phyloP scores from a whole-genome alignment of 2,329 filamentous ascomycete genomes.

The Lomentospora prolificans region DNA sequence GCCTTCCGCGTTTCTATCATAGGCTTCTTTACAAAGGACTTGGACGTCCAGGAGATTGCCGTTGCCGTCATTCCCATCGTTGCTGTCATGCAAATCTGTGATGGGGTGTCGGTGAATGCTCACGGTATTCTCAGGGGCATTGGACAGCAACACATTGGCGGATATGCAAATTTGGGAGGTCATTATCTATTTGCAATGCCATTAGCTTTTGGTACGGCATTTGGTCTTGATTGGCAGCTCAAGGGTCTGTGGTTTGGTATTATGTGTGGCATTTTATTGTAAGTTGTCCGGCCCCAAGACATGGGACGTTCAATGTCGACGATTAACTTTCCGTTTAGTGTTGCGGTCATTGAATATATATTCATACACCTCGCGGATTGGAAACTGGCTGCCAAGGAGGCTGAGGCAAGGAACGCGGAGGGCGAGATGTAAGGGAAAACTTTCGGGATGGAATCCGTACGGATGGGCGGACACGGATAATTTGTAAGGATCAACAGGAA shows the following conservation, averaged over 20 bases:
- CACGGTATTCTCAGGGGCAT: conserved; percentile 81
- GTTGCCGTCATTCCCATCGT: conserved; percentile 66
- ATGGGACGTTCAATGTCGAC: background rate
- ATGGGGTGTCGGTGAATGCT: conserved; percentile 67
- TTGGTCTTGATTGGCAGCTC: conserved; percentile 67
- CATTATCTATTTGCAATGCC: conserved; percentile 86
- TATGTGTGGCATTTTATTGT: conserved; percentile 59
- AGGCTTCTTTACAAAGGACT: conserved; percentile 65
- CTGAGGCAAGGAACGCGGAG: conserved; percentile 36
- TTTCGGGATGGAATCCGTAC: background rate
- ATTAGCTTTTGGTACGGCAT: conserved; percentile 67
- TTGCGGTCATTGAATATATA: conserved; percentile 41
- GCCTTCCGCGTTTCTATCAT: conserved; percentile 65
- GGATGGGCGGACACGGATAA: too few species aligned
- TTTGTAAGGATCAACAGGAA: too few species aligned
- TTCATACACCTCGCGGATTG: conserved; percentile 44
- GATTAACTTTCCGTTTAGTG: conserved; percentile 22
- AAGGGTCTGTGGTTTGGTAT: conserved; percentile 75
- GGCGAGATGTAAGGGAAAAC: background rate
- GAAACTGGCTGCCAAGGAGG: conserved; percentile 42
- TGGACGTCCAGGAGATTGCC: conserved; percentile 58
- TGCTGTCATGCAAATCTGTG: conserved; percentile 83
- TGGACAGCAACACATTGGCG: conserved; percentile 80
- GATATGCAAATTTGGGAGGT: conserved; percentile 75
- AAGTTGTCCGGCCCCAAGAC: conserved; percentile 27